These are phyloP conservation scores for Fusarium succisae DNA, from an alignment of 2,329 filamentous ascomycete genomes.

Conservation along the genomic window DNA sequence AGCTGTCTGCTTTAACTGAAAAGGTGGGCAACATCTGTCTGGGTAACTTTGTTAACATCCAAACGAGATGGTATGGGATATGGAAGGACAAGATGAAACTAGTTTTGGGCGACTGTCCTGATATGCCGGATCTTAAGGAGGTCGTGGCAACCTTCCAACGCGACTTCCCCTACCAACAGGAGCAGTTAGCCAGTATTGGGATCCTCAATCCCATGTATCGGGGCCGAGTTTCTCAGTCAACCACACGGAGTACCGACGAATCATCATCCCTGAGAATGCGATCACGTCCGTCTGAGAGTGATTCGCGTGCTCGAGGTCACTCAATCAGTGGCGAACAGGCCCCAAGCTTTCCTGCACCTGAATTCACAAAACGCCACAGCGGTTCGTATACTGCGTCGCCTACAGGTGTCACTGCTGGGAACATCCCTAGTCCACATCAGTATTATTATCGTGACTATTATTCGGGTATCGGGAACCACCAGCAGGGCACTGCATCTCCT, in stretches of 20 bases:
- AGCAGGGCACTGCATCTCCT: conserved; percentile 66
- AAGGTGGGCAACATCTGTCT: conserved; percentile 85
- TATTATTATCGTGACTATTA: conserved; percentile 64
- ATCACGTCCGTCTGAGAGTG: conserved; percentile 59
- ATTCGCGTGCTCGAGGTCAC: conserved; percentile 64
- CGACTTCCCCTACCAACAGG: conserved; percentile 81
- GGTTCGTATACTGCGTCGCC: conserved; percentile 72
- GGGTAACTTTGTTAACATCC: conserved; percentile 84
- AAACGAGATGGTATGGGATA: conserved; percentile 82
- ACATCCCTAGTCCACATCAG: conserved; percentile 60
- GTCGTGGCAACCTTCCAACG: conserved; percentile 81
- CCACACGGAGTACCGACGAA: conserved; percentile 63
- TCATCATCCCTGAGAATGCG: conserved; percentile 57
- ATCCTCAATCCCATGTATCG: conserved; percentile 80
- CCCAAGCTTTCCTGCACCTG: conserved; percentile 71
- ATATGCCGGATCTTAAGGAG: conserved; percentile 74
- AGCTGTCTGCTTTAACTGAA: conserved; percentile 82
- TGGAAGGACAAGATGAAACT: conserved; percentile 85
- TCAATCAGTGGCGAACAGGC: conserved; percentile 71
- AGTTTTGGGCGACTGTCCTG: conserved; percentile 71
- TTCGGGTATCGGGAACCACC: conserved; percentile 33
- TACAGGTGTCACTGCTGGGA: conserved; percentile 48
- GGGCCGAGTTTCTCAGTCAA: conserved; percentile 68
- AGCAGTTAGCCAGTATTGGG: conserved; percentile 74
- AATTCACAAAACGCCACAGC: conserved; percentile 72